Percentiles rank a stretch among this genome's conserved stretches.
phyloP scores from a whole-genome alignment of 352 stramenopile genomes.

The Globisporangium emineosum region DNA sequence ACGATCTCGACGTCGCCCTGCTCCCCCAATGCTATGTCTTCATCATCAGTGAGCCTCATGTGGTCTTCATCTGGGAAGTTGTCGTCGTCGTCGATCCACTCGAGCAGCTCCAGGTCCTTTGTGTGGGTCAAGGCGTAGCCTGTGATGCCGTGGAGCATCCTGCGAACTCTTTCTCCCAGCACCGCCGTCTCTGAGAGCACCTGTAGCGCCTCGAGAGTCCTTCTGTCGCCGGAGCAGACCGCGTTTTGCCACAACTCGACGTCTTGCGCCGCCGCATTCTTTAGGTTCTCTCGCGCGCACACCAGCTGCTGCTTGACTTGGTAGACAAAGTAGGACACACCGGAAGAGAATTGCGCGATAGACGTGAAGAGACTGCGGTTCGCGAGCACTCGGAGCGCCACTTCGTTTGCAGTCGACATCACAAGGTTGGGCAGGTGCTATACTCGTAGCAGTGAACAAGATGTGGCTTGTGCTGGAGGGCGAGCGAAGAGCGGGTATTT shows the following conservation, averaged over 20 bases:
- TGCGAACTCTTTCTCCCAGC: neutral
- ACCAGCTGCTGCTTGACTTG: neutral
- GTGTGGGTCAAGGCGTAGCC: neutral
- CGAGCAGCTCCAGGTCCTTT: constrained; percentile 4
- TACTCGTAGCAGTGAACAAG: no score
- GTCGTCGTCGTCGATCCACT: neutral
- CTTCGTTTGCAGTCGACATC: neutral
- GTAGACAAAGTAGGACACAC: neutral
- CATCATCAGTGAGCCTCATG: neutral
- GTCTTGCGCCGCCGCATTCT: no score
- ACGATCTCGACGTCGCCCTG: neutral
- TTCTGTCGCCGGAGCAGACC: neutral
- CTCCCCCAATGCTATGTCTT: neutral
- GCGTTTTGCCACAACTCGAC: no score
- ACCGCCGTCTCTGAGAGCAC: neutral
- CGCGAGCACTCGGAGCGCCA: neutral
- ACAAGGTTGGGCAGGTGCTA: neutral
- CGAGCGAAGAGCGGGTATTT: no score
- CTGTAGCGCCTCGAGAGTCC: constrained; percentile 5
- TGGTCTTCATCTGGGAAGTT: neutral
- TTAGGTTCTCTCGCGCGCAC: neutral
- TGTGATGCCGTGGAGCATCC: neutral
- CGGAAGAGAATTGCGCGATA: neutral
- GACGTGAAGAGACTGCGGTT: neutral
- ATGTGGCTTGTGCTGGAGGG: no score